phyloP scores from a whole-genome alignment of 1,139 yeast species.

The Yamadazyma atlantica region DNA sequence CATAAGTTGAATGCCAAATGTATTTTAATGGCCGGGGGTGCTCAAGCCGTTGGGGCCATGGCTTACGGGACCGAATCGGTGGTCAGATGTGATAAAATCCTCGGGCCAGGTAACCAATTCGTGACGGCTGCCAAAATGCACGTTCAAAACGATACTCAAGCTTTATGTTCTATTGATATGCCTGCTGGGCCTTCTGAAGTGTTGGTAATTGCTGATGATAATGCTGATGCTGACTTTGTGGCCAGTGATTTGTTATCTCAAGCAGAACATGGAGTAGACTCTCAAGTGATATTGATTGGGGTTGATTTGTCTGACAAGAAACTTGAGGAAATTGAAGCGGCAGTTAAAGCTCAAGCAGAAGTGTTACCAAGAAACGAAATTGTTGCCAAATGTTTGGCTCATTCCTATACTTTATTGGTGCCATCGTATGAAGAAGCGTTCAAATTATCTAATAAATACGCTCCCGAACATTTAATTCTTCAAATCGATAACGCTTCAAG shows the following conservation, averaged over 20 bases:
- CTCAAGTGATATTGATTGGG: slow-evolving; percentile 91
- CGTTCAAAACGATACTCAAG: slow-evolving; percentile 93
- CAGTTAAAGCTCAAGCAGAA: slow-evolving; percentile 80
- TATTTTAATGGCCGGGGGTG: slow-evolving; percentile 96
- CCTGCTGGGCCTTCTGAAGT: slow-evolving; percentile 99
- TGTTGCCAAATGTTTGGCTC: slow-evolving; percentile 87
- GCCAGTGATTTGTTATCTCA: slow-evolving; percentile 94
- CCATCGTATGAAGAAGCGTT: slow-evolving; percentile 74
- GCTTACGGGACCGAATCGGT: slow-evolving; percentile 95
- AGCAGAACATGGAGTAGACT: slow-evolving; percentile 98
- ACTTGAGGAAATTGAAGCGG: slow-evolving; percentile 69
- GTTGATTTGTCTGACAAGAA: slow-evolving; percentile 63
- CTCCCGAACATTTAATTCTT: slow-evolving; percentile 95
- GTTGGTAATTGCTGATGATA: slow-evolving; percentile 81
- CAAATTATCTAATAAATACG: slow-evolving; percentile 80
- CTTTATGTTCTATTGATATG: slow-evolving; percentile 95
- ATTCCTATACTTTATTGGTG: slow-evolving; percentile 78
- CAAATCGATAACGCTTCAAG: slow-evolving; percentile 77
- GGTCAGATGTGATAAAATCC: slow-evolving; percentile 91
- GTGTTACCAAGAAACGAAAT: slow-evolving; percentile 92
- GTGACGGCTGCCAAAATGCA: slow-evolving; percentile 99
- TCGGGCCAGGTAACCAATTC: slow-evolving; percentile 99
- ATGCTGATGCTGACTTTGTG: slow-evolving; percentile 91
- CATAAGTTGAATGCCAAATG: slow-evolving; percentile 89
- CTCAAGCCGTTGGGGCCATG: slow-evolving; percentile 98